A percentile compares a stretch with the other conserved stretches of the same genome.
Evolutionary conservation across 2,329 filamentous ascomycete genomes (phyloP).

Genomic region (Cadophora sp.): DNA sequence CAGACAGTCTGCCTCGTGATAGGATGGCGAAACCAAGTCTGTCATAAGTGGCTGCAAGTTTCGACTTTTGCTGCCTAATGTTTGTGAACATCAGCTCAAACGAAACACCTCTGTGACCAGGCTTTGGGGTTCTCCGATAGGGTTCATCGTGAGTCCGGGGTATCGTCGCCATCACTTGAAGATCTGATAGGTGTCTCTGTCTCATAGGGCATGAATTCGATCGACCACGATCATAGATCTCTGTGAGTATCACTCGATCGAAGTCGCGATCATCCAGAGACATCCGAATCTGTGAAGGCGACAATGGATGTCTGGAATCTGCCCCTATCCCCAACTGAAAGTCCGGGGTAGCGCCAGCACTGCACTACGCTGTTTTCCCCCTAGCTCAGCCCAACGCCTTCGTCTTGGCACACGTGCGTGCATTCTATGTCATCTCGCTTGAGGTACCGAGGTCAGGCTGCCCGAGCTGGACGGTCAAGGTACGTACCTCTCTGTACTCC

Average conservation of each 20-base stretch:
- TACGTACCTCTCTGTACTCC: background rate
- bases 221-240: background rate
- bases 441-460: constrained; percentile 8
- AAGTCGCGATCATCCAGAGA: constrained; percentile 2
- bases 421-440: background rate
- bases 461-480: background rate
- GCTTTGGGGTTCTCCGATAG: background rate
- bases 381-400: background rate
- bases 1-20: constrained; percentile 1
- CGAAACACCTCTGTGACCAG: constrained; percentile 2
- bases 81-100: constrained; percentile 5
- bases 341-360: background rate
- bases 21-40: background rate
- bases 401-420: background rate
- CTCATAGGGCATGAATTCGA: background rate
- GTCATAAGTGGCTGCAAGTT: background rate
- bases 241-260: background rate
- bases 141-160: constrained; percentile 2
- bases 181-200: background rate
- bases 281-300: background rate
- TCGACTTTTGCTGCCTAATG: background rate
- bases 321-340: background rate
- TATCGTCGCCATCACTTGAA: background rate
- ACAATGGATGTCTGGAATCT: background rate
- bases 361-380: too few species aligned